A percentile compares a stretch with the other conserved stretches of the same genome.
phyloP scores from a whole-genome alignment of 2,329 filamentous ascomycete genomes.

The Xylaria multiplex region DNA sequence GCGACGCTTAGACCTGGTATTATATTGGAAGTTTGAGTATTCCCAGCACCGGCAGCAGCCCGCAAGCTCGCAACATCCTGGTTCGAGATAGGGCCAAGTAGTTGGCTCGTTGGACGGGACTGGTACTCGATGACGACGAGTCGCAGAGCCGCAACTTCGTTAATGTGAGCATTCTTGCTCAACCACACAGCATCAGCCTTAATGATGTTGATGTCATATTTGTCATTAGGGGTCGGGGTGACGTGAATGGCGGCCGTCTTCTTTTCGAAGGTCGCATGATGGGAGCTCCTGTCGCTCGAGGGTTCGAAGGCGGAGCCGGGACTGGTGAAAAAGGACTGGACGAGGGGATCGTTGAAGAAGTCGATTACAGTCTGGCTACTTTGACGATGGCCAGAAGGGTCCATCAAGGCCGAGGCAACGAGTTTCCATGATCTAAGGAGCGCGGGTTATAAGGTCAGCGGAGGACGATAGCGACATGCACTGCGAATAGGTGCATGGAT shows the following conservation, averaged over 20 bases:
- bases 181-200: slow-evolving; percentile 90
- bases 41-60: slow-evolving; percentile 75
- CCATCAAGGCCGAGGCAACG: slow-evolving; percentile 64
- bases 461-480: background rate
- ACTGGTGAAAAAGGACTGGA: slow-evolving; percentile 73
- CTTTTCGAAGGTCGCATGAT: slow-evolving; percentile 79
- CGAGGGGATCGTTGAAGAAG: slow-evolving; percentile 77
- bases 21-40: slow-evolving; percentile 67
- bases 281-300: slow-evolving; percentile 63
- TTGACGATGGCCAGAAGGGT: slow-evolving; percentile 67
- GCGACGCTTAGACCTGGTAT: slow-evolving; percentile 61
- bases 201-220: slow-evolving; percentile 79
- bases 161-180: slow-evolving; percentile 78
- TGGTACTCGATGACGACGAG: slow-evolving; percentile 87
- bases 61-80: slow-evolving; percentile 82
- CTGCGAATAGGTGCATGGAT: background rate
- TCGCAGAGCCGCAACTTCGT: slow-evolving; percentile 83
- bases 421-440: slow-evolving; percentile 68
- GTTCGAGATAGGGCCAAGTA: slow-evolving; percentile 76
- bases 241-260: slow-evolving; percentile 89
- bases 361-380: slow-evolving; percentile 65
- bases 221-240: slow-evolving; percentile 71
- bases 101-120: slow-evolving; percentile 75
- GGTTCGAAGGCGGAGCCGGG: slow-evolving; percentile 74
- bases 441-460: slow-evolving; percentile 39